These are phyloP conservation scores for Bacidia gigantensis DNA, from an alignment of 495 filamentous ascomycete genomes.

Conservation along the genomic window DNA sequence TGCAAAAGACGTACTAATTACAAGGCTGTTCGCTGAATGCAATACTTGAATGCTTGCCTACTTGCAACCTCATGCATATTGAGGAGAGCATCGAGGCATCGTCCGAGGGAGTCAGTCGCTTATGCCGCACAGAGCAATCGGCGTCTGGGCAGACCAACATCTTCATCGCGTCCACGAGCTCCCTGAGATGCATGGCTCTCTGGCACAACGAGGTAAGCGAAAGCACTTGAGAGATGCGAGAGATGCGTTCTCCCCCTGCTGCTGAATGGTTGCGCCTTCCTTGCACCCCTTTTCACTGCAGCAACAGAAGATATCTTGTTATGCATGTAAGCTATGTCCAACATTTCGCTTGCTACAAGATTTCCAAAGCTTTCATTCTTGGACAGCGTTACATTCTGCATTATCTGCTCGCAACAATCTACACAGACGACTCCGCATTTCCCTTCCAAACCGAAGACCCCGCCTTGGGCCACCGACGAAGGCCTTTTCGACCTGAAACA, in stretches of 20 bases:
- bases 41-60: no score
- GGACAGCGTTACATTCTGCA: background rate
- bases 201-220: no score
- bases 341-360: background rate
- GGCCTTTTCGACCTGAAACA: background rate
- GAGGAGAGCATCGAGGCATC: background rate
- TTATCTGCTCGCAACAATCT: no score
- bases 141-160: background rate
- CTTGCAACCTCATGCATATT: no score
- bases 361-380: background rate
- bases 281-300: background rate
- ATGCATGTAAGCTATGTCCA: background rate
- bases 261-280: background rate
- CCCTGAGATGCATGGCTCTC: no score
- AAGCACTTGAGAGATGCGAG: no score
- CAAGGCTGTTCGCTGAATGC: no score
- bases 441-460: background rate
- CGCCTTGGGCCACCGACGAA: background rate
- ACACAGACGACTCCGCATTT: no score
- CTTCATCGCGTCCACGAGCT: no score
- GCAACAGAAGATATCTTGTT: background rate
- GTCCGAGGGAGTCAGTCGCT: no score
- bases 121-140: background rate
- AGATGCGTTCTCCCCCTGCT: no score
- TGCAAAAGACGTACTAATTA: no score